A percentile compares a stretch with the other conserved stretches of the same genome.
phyloP scores from a whole-genome alignment of 345 rosid species.

The Acer campestre region DNA sequence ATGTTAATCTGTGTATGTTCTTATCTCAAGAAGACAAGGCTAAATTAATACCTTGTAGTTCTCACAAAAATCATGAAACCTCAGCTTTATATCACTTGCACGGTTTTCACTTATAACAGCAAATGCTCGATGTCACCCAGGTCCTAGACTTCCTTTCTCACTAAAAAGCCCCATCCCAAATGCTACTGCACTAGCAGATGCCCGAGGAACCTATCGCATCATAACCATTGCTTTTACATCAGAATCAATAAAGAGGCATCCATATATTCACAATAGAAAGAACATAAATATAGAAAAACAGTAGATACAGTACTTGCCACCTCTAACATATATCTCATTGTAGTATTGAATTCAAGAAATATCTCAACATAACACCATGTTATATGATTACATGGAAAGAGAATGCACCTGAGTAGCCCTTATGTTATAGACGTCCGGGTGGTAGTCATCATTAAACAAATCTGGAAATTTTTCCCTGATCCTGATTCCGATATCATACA shows the following conservation, averaged over 20 bases:
- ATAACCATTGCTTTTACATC: background rate
- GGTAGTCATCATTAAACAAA: conserved; percentile 77
- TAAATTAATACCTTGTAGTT: conserved; percentile 72
- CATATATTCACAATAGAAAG: background rate
- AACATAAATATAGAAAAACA: background rate
- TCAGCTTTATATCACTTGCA: conserved; percentile 80
- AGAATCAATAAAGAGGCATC: background rate
- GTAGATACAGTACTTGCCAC: too few species aligned
- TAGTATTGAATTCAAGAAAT: background rate
- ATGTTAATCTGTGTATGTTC: background rate
- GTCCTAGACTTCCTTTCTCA: conserved; percentile 81
- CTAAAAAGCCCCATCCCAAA: conserved; percentile 96
- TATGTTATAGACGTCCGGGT: conserved; percentile 77
- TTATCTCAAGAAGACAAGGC: background rate
- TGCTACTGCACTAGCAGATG: conserved; percentile 97
- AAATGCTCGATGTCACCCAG: conserved; percentile 75
- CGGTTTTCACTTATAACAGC: conserved; percentile 91
- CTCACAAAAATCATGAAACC: conserved; percentile 82
- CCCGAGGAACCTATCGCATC: conserved; percentile 72
- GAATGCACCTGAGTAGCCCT: conserved; percentile 78
- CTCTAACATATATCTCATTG: background rate
- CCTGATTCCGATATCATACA: conserved; percentile 77
- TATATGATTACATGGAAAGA: background rate
- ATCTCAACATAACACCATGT: background rate
- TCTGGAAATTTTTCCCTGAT: conserved; percentile 67